Evolutionary conservation across 495 filamentous ascomycete species (phyloP), one percentile per base, ranked within the genome.

Genomic region (Lasiosphaeria ovina): DNA sequence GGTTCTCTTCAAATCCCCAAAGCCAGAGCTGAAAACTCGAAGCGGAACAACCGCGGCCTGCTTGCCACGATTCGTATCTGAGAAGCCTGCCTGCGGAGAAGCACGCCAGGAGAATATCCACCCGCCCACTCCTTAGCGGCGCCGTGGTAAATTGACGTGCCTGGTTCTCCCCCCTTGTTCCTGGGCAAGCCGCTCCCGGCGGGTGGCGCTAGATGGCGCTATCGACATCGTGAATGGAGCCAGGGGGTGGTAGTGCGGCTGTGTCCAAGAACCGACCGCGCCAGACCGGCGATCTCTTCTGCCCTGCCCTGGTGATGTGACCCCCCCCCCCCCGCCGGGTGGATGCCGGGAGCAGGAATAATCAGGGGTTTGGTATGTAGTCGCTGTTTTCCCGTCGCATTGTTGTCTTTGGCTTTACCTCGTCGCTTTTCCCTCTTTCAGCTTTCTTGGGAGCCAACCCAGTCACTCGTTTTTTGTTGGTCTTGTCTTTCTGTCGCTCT

Each of bases 381-480:
- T n/a, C 11, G 44, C 16, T 11, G 12, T 47, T 47, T 12, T 42
- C 24, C 1, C 24, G 2, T 24, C 24, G 24, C 24, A 2, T 2
- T 24, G 24, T 24, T 0, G 24, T 0, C 24, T 24, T 24, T 24
- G 24, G 24, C 24, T 42, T 9, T 8, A 47, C 12, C 16, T 47
- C 12, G 12, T 14, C 12, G 12, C 44, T 47, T 14, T 47, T n/a
- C 11, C 44, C 11, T n/a, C 12, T n/a, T 47, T n/a, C 44, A 3
- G 12, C 16, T 47, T 47, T 4, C 6, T 11, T 11, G 0, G 12
- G 0, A 5, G 8, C 16, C 4, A n/a, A 4, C 38, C 44, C 55
- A 48, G 55, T 57, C 55, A 49, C n/a, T 57, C 55, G 33, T 24
- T 24, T 57, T 57, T 48, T 14, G 1, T 10, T 12, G n/a, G 8